These are phyloP conservation scores for Austroboletus niveus DNA, from an alignment of 1,284 basidiomycete genomes.

Conservation along the genomic window DNA sequence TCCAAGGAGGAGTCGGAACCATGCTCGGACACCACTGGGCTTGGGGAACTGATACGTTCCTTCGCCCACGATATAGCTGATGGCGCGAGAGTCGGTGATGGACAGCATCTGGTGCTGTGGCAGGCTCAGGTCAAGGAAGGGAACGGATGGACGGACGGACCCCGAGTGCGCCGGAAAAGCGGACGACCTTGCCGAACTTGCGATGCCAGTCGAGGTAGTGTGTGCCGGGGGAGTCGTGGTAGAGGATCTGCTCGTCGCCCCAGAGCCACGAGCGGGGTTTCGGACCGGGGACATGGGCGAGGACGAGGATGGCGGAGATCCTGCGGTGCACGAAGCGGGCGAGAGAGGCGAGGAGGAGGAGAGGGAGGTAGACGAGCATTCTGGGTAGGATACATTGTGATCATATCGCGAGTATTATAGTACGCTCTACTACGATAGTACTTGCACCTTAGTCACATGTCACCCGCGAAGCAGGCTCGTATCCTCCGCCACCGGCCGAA, in stretches of 20 bases:
- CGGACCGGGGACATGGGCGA: slow-evolving; percentile 50
- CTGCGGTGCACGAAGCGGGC: slow-evolving; percentile 19
- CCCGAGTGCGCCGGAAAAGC: slow-evolving; percentile 53
- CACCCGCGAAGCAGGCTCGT: slow-evolving; percentile 21
- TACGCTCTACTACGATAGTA: no score
- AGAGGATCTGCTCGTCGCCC: slow-evolving; percentile 58
- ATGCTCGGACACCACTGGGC: slow-evolving; percentile 54
- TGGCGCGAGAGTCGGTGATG: slow-evolving; percentile 50
- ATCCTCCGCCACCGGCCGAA: slow-evolving; percentile 29
- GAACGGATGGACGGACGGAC: slow-evolving; percentile 29
- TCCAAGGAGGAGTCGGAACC: slow-evolving; percentile 57
- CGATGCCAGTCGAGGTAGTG: slow-evolving; percentile 51
- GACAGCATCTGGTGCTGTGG: slow-evolving; percentile 53
- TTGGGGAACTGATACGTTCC: slow-evolving; percentile 56
- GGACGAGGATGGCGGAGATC: slow-evolving; percentile 28
- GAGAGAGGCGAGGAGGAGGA: slow-evolving; percentile 19
- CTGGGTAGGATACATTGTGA: no score
- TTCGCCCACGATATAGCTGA: slow-evolving; percentile 51
- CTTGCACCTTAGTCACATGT: neutral
- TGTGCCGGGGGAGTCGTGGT: slow-evolving; percentile 45
- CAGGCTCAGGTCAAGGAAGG: slow-evolving; percentile 5
- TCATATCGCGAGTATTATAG: no score
- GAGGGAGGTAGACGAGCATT: slow-evolving; percentile 3
- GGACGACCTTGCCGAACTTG: slow-evolving; percentile 49
- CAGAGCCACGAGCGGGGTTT: slow-evolving; percentile 46